These are phyloP conservation scores for Lentinula novae-zelandiae DNA, from an alignment of 1,284 basidiomycete species.

Conservation along the genomic window DNA sequence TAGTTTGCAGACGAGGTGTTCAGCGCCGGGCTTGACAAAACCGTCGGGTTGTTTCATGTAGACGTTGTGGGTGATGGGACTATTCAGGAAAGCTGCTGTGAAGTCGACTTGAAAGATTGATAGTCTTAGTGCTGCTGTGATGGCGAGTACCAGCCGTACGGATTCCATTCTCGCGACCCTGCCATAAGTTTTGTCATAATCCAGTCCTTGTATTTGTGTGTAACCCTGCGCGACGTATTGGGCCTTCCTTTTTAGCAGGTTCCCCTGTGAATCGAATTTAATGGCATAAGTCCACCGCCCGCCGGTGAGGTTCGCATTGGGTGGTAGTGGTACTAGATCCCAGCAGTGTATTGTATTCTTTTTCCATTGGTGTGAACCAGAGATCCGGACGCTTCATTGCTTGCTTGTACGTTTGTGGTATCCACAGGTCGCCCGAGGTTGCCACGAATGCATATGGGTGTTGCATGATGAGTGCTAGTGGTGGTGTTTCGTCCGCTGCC, in stretches of 20 bases:
- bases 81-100: neutral
- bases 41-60: constrained; percentile 14
- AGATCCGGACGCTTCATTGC: neutral
- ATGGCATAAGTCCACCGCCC: no score
- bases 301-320: no score
- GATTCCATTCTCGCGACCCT: neutral
- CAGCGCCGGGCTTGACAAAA: constrained; percentile 25
- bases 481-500: no score
- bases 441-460: neutral
- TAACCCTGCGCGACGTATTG: neutral
- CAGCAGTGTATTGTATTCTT: neutral
- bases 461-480: neutral
- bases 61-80: neutral
- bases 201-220: neutral
- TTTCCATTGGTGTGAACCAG: neutral
- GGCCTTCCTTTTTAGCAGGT: neutral
- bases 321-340: no score
- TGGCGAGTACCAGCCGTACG: neutral
- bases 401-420: neutral
- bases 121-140: neutral
- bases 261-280: neutral
- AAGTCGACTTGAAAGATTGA: neutral
- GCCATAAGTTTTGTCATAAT: neutral
- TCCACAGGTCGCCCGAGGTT: neutral
- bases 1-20: constrained; percentile 29